Base-by-base conservation (phyloP, 768 basidiomycete species). In the Leccinellum luteum region DNA sequence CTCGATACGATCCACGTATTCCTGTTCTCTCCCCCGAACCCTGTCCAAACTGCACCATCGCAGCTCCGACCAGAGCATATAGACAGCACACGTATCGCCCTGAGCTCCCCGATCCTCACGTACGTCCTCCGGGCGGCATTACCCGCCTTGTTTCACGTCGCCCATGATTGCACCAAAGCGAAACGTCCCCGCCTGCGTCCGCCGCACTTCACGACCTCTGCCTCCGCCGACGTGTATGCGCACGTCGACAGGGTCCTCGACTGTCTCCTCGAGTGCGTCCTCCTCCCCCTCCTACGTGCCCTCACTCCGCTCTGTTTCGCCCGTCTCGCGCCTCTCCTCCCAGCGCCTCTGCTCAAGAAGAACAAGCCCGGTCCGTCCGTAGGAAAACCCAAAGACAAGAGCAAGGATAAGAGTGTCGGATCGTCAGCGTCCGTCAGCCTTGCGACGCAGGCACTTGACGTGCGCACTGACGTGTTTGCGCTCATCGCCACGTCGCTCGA, bases 31-130 rank as follows among this genome's bases (percentile, higher is more conserved):
- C 17, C 51, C 1, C 38, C 57, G 10, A 53, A 21, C 15, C 10
- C 55, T 6, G n/a, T 21, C 32, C 34, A 49, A 23, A 15, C 53
- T 12, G 4, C 43, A 2, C 51, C 49, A 2, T 3, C 13, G 12
- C 60, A 41, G 23, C 47, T 25, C 34, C 21, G 54, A 21, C 52
- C 60, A 21, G 62, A 53, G 45, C 52, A 67, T 25, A 52, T 62
- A 41, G 60, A 66, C 32, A 60, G 60, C 23, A 8, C 59, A 2
- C 60, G 66, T 21, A 62, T 71, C 3, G 60, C 64, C 2, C 34
- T 71, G 59, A 50, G 44, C 12, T 66, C 66, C 7, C 69, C 71
- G 7, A 61, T 71, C 32, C 60, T 71, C 30, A 53, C 51, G 48
- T 67, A 63, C 27, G 25, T 64, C 59, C 60, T 71, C 35, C 65